Evolutionary conservation across 768 basidiomycete species (phyloP).

Genomic region (Lactarius indigo): DNA sequence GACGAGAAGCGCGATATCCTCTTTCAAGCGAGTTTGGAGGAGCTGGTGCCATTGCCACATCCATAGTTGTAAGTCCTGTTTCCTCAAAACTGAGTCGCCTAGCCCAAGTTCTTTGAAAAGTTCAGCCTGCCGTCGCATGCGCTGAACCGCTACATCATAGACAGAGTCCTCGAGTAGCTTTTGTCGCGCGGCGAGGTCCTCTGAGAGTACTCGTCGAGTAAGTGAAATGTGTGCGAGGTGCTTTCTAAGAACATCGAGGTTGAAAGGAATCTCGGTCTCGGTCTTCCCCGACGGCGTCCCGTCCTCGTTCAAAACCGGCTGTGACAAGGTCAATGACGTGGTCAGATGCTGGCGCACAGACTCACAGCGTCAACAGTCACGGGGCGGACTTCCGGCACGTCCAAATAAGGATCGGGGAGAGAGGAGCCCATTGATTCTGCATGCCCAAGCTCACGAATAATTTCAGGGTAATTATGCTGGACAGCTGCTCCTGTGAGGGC

Average conservation of each 20-base stretch:
- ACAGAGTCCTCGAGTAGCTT: slow-evolving; percentile 81
- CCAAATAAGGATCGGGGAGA: slow-evolving; percentile 41
- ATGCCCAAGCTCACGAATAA: slow-evolving; percentile 56
- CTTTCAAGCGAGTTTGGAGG: slow-evolving; percentile 48
- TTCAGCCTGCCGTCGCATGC: slow-evolving; percentile 61
- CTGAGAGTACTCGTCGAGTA: slow-evolving; percentile 58
- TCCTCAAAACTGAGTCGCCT: slow-evolving; percentile 41
- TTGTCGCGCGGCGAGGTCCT: slow-evolving; percentile 72
- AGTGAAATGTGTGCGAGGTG: slow-evolving; percentile 63
- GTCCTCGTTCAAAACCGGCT: slow-evolving; percentile 24
- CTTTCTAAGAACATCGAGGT: slow-evolving; percentile 64
- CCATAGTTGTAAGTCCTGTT: slow-evolving; percentile 60
- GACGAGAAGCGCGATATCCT: slow-evolving; percentile 48
- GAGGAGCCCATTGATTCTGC: slow-evolving; percentile 43
- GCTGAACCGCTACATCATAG: slow-evolving; percentile 75
- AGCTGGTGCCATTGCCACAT: slow-evolving; percentile 85
- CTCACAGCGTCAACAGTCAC: slow-evolving; percentile 47
- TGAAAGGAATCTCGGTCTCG: slow-evolving; percentile 56
- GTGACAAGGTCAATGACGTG: not conserved
- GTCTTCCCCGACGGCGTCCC: slow-evolving; percentile 25
- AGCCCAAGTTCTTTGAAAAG: slow-evolving; percentile 57
- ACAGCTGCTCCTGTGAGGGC: slow-evolving; percentile 59
- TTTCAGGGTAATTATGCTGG: slow-evolving; percentile 44
- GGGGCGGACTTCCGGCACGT: slow-evolving; percentile 60
- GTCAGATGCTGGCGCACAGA: slow-evolving; percentile 6